Conservation (phyloP, 2,329 filamentous ascomycete genomes). For the Aspergillus novoparasiticus region DNA sequence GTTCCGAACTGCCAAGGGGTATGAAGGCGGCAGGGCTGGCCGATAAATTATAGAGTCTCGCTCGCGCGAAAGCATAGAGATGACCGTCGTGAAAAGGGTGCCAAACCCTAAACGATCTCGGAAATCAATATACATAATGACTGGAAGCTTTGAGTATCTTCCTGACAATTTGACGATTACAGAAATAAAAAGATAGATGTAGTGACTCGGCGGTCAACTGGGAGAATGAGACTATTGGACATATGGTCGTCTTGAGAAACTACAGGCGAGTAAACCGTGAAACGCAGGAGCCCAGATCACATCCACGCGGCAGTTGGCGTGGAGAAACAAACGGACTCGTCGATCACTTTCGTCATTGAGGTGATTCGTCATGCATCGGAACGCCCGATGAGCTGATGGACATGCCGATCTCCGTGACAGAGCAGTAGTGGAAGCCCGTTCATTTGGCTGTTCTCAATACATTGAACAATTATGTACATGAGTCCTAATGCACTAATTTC, state of each 20-base stretch:
- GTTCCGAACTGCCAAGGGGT: constrained; percentile 47
- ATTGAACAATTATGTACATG: neutral
- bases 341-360: neutral
- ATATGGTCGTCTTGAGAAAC: neutral
- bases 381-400: neutral
- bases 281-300: neutral
- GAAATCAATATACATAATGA: constrained; percentile 18
- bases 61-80: constrained; percentile 18
- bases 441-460: neutral
- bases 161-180: neutral
- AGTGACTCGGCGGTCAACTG: neutral
- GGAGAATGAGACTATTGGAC: neutral
- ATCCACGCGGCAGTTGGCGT: neutral
- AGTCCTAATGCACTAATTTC: neutral
- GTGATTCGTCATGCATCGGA: neutral
- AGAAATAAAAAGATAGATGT: neutral
- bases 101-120: constrained; percentile 22
- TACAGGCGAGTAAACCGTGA: neutral
- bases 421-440: neutral
- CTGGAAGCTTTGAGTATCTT: neutral
- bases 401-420: neutral
- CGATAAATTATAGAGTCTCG: constrained; percentile 20
- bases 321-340: neutral
- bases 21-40: constrained; percentile 44
- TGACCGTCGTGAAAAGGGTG: constrained; percentile 24